Base-by-base conservation (phyloP, 2,329 filamentous ascomycete species). In the Hypoxylon sp. region DNA sequence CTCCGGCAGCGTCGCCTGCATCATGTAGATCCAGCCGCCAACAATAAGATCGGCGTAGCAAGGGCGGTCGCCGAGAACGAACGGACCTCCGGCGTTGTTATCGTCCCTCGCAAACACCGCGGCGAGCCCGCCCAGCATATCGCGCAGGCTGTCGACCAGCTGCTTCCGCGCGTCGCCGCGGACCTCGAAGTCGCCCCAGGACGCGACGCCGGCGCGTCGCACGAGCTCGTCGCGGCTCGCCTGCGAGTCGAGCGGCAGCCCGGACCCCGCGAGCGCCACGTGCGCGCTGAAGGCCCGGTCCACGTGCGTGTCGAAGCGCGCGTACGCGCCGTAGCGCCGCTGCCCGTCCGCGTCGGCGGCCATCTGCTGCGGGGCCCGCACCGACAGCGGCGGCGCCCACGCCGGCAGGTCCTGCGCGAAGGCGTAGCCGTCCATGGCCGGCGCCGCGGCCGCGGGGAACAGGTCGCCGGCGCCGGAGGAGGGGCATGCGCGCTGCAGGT, bases 271-370 rank as follows among this genome's bases (percentile, higher is more conserved):
- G 0, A 87, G 76, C 3, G 67, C 58, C 0, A 73, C 72, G 59
- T 83, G 76, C 0, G 74, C 66, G 3, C 74, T 80, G 60, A 87
- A 88, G 0, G 78, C 75, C 0, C 76, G 76, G 65, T 88, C 86
- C 43, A 86, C 75, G 31, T 79, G 74, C n/a, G 67, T 65, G 58
- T 87, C 87, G 71, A 87, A 87, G 3, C 66, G 71, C 4, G 75
- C 75, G 64, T 82, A 80, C 13, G 75, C 70, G 5, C 68, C 62
- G 48, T 67, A 20, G 3, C 43, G 73, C n/a, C 53, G 29, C 0
- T 70, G 42, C 0, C 80, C 80, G 62, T 87, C 82, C 1, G 27
- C 6, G 2, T 9, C 18, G 20, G 9, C 10, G 6, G 15, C 8
- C 8, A n/a, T n/a, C 5, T 23, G 20, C 6, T 7, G 6, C 15